phyloP scores from a whole-genome alignment of 108 stramenopile genomes.

The Mediolabrus comicus region DNA sequence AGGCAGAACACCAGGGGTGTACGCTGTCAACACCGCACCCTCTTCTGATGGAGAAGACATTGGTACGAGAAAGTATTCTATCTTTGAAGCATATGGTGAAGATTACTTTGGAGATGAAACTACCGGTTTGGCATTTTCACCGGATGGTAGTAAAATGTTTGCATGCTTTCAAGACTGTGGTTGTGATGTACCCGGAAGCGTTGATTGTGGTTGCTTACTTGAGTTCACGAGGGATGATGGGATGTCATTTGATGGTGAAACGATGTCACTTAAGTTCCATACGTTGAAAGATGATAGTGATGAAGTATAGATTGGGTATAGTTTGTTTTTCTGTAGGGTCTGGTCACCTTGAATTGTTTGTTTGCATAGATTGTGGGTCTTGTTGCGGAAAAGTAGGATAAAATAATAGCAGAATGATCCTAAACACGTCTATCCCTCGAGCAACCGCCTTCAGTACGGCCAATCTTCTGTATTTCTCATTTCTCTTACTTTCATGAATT shows the following conservation, averaged over 20 bases:
- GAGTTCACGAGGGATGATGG: conserved; percentile 42
- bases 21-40: conserved; percentile 20
- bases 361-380: no score
- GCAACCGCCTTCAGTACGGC: no score
- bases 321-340: no score
- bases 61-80: conserved; percentile 23
- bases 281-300: neutral
- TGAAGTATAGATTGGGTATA: no score
- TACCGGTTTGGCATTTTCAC: conserved; percentile 70
- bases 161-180: conserved; percentile 36
- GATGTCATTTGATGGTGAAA: conserved; percentile 31
- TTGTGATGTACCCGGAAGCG: conserved; percentile 6
- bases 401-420: neutral
- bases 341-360: no score
- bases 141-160: conserved; percentile 50
- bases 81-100: conserved; percentile 36
- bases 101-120: conserved; percentile 51
- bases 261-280: conserved; percentile 26
- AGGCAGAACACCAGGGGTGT: conserved; percentile 48
- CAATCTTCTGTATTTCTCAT: no score
- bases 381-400: no score
- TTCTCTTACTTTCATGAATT: no score
- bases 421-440: no score
- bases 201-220: conserved; percentile 44
- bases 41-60: no score